Evolutionary conservation across 1,284 basidiomycete species (phyloP).

Genomic region (Meira nashicola): DNA sequence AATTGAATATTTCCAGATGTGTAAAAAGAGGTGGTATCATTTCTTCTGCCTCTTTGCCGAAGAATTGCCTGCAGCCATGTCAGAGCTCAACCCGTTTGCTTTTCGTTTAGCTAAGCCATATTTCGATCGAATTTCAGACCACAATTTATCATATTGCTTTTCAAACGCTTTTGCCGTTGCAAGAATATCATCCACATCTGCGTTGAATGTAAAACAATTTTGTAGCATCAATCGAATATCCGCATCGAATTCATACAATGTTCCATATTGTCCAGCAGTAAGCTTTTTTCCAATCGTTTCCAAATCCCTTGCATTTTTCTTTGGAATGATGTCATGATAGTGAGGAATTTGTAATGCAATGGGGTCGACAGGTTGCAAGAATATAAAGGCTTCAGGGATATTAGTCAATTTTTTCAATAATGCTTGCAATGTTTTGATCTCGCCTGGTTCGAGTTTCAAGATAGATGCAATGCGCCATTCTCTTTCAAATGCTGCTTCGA

Average conservation of each 20-base stretch:
- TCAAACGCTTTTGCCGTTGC: constrained; percentile 53
- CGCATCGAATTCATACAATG: constrained; percentile 68
- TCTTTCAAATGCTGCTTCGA: constrained; percentile 67
- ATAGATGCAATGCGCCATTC: constrained; percentile 80
- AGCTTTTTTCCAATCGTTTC: constrained; percentile 75
- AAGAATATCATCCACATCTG: constrained; percentile 70
- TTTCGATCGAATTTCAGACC: constrained; percentile 55
- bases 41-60: no score
- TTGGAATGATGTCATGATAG: constrained; percentile 74
- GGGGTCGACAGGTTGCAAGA: constrained; percentile 65
- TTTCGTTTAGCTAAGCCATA: neutral
- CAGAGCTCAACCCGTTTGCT: constrained; percentile 1
- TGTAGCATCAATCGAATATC: constrained; percentile 78
- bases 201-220: constrained; percentile 83
- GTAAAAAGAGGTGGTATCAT: no score
- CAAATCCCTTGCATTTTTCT: constrained; percentile 81
- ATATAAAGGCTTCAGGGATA: constrained; percentile 30
- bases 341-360: constrained; percentile 70
- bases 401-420: constrained; percentile 62
- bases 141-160: constrained; percentile 46
- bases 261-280: constrained; percentile 75
- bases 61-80: neutral
- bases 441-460: constrained; percentile 69
- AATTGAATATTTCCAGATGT: no score
- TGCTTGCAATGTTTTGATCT: constrained; percentile 73